phyloP scores from a whole-genome alignment of 208 protist species.

The Angomonas ambiguus region DNA sequence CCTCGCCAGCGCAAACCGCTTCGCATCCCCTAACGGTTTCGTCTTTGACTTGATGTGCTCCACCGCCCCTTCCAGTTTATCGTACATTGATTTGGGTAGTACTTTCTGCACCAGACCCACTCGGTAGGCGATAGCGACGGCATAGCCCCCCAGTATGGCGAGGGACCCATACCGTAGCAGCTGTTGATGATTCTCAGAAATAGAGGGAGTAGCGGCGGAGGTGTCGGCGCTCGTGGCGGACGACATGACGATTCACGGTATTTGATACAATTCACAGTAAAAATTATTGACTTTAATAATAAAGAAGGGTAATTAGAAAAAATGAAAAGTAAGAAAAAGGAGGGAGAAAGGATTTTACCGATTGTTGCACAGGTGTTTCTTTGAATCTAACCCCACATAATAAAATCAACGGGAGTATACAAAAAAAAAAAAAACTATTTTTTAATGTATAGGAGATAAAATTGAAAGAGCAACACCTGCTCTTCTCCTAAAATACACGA shows the following conservation, averaged over 20 bases:
- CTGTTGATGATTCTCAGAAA: slow-evolving; percentile 1
- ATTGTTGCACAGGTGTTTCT: too few relatives aligned
- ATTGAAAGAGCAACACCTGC: not conserved
- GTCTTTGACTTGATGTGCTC: slow-evolving; percentile 53
- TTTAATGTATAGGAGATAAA: not conserved
- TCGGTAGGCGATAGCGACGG: slow-evolving; percentile 49
- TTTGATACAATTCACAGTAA: too few relatives aligned
- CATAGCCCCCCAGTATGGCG: slow-evolving; percentile 53
- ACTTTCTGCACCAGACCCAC: slow-evolving; percentile 36
- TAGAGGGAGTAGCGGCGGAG: not conserved
- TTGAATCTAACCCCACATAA: too few relatives aligned
- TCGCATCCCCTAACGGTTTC: slow-evolving; percentile 46
- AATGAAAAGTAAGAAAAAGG: not conserved
- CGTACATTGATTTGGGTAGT: slow-evolving; percentile 22
- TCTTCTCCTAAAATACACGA: too few relatives aligned
- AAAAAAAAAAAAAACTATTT: not conserved
- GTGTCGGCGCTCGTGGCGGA: not conserved
- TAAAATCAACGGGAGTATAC: too few relatives aligned
- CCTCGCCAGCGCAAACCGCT: slow-evolving; percentile 37
- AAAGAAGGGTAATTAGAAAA: not conserved
- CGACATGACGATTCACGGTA: too few relatives aligned
- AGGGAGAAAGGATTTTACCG: too few relatives aligned
- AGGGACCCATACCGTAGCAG: slow-evolving; percentile 44
- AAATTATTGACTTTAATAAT: not conserved
- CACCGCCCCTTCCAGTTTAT: slow-evolving; percentile 33